phyloP scores from a whole-genome alignment of 805 yeast genomes.

The Kuraishia cidri region DNA sequence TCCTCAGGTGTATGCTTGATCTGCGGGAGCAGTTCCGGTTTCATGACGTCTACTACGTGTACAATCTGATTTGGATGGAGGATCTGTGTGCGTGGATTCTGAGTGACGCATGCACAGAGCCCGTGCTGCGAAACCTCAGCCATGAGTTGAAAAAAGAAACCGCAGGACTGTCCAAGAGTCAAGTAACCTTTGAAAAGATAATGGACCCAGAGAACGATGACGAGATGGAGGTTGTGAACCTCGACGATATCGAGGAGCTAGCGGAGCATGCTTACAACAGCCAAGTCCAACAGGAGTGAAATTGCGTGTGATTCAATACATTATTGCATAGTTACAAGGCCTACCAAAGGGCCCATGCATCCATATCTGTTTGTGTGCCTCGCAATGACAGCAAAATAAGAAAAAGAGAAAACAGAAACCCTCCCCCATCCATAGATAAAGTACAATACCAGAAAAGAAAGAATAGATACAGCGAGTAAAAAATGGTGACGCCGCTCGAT shows the following conservation, averaged over 20 bases:
- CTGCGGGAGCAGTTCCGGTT: constrained; percentile 67
- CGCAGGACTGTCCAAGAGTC: constrained; percentile 26
- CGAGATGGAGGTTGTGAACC: constrained; percentile 8
- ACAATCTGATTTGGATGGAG: constrained; percentile 66
- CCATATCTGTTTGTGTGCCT: no score
- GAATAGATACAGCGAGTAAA: no score
- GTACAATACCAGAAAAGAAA: no score
- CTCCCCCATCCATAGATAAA: no score
- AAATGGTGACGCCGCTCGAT: no score
- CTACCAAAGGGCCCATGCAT: no score
- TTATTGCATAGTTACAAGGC: no score
- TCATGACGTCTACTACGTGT: constrained; percentile 81
- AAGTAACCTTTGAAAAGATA: constrained; percentile 48
- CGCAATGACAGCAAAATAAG: no score
- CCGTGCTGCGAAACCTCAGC: constrained; percentile 51
- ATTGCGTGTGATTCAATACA: no score
- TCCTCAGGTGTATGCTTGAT: constrained; percentile 51
- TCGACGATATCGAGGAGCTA: constrained; percentile 44
- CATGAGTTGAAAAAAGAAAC: constrained; percentile 48
- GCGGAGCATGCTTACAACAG: constrained; percentile 39
- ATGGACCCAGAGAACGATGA: constrained; percentile 13
- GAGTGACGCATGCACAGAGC: constrained; percentile 49
- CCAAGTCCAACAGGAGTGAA: background rate
- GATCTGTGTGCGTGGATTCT: constrained; percentile 74
- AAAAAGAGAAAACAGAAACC: no score